Evolutionary conservation across 768 basidiomycete species (phyloP).

Genomic region (Pleurotus cornucopiae): DNA sequence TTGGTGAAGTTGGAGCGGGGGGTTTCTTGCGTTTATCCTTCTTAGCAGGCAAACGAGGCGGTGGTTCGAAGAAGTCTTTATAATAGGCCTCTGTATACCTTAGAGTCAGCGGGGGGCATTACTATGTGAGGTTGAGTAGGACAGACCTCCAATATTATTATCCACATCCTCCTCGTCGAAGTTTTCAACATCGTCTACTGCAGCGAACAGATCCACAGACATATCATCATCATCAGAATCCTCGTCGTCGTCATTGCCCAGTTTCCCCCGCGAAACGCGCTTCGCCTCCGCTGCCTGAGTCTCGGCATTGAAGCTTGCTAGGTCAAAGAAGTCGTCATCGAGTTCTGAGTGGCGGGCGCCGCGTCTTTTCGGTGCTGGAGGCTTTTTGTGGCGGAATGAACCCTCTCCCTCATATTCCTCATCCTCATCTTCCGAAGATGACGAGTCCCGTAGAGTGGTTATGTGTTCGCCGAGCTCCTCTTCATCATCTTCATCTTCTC

Average conservation of each 20-base stretch:
- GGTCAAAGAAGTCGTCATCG: constrained; percentile 88
- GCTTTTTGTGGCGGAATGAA: constrained; percentile 13
- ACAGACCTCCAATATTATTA: constrained; percentile 29
- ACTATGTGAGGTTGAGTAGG: constrained; percentile 1
- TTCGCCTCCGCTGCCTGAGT: constrained; percentile 74
- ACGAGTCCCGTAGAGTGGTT: constrained; percentile 31
- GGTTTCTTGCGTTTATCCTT: constrained; percentile 17
- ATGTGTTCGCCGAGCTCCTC: constrained; percentile 21
- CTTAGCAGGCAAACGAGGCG: constrained; percentile 33
- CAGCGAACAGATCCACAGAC: constrained; percentile 63
- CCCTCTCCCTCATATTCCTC: constrained; percentile 26
- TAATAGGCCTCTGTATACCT: constrained; percentile 57
- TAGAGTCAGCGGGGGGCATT: neutral
- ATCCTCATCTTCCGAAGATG: constrained; percentile 30
- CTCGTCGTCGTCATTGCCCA: constrained; percentile 48
- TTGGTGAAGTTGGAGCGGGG: constrained; percentile 10
- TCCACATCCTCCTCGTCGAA: constrained; percentile 43
- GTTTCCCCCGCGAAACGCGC: constrained; percentile 53
- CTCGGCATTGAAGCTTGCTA: constrained; percentile 84
- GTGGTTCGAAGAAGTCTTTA: constrained; percentile 77
- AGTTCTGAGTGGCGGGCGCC: constrained; percentile 38
- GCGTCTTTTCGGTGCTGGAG: constrained; percentile 18
- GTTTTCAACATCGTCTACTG: constrained; percentile 42
- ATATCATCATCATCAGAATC: constrained; percentile 55
- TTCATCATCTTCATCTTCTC: constrained; percentile 9